These are phyloP conservation scores for Apiotrichum veenhuisii DNA, from an alignment of 1,284 basidiomycete genomes.

Conservation along the genomic window DNA sequence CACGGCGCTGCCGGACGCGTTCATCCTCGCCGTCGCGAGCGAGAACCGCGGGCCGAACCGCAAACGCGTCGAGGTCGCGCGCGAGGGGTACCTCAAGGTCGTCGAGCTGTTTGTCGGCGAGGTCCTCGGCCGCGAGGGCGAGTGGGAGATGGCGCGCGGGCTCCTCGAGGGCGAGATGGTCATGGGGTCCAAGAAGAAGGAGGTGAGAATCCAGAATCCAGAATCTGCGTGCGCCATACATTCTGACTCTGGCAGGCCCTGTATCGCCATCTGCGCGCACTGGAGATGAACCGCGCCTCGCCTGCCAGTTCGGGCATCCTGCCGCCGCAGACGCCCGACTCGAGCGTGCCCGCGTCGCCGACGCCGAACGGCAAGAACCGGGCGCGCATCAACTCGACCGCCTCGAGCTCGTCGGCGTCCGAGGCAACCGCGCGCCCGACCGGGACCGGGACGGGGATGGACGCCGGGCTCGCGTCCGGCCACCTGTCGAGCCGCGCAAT, in stretches of 20 bases:
- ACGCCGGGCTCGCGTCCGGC: background rate
- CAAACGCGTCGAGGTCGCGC: conserved; percentile 32
- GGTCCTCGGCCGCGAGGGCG: conserved; percentile 40
- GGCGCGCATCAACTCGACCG: conserved; percentile 1
- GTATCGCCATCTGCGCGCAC: conserved; percentile 35
- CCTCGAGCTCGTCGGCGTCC: conserved; percentile 10
- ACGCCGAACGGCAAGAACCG: conserved; percentile 5
- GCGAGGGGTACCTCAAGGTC: conserved; percentile 45
- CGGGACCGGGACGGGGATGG: background rate
- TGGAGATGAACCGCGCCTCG: conserved; percentile 22
- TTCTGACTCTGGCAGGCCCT: conserved; percentile 22
- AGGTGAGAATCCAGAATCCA: conserved; percentile 24
- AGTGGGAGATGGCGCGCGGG: conserved; percentile 46
- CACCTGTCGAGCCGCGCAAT: background rate
- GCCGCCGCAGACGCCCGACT: conserved; percentile 20
- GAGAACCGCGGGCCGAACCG: conserved; percentile 11
- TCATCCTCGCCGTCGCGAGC: conserved; percentile 29
- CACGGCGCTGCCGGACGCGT: conserved; percentile 29
- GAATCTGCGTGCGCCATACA: too few relatives aligned
- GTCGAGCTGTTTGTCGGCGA: conserved; percentile 46
- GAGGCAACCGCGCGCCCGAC: conserved; percentile 18
- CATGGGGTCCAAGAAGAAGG: conserved; percentile 43
- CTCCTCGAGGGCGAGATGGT: conserved; percentile 43
- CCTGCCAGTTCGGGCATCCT: conserved; percentile 22
- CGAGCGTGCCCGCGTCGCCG: background rate